phyloP scores from a whole-genome alignment of 2,329 filamentous ascomycete species.

The Cytospora piceicola region DNA sequence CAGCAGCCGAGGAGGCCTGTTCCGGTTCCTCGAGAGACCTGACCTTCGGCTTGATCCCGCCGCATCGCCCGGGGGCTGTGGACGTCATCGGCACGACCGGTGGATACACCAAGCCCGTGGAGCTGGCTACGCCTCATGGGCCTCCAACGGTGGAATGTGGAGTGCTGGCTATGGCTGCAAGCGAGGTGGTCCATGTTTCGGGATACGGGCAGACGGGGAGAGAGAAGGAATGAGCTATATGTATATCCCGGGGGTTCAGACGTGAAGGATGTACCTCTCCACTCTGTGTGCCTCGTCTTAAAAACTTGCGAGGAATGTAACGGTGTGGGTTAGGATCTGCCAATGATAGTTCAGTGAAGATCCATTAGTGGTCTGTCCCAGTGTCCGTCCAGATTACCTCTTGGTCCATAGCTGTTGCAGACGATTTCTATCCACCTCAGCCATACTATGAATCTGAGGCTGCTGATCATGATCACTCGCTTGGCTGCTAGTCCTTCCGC shows the following conservation, averaged over 20 bases:
- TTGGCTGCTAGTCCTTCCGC: too few relatives aligned
- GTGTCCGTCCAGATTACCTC: background rate
- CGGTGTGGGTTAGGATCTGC: too few relatives aligned
- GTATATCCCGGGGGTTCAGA: too few relatives aligned
- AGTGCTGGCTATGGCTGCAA: background rate
- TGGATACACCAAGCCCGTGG: background rate
- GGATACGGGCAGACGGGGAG: background rate
- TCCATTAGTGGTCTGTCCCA: background rate
- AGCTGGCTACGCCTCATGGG: background rate
- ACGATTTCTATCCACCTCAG: background rate
- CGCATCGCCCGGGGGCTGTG: background rate
- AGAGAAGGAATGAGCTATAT: background rate
- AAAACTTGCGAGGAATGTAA: too few relatives aligned
- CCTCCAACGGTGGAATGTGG: background rate
- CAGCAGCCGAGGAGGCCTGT: background rate
- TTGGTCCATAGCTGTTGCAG: background rate
- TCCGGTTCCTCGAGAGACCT: background rate
- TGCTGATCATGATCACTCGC: background rate
- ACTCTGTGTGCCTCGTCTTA: too few relatives aligned
- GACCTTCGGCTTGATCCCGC: background rate
- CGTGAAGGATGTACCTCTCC: too few relatives aligned
- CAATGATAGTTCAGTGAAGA: too few relatives aligned
- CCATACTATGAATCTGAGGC: background rate
- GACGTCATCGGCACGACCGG: background rate
- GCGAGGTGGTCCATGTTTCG: background rate